phyloP scores from a whole-genome alignment of 345 rosid species.

The Lepidium didymum region DNA sequence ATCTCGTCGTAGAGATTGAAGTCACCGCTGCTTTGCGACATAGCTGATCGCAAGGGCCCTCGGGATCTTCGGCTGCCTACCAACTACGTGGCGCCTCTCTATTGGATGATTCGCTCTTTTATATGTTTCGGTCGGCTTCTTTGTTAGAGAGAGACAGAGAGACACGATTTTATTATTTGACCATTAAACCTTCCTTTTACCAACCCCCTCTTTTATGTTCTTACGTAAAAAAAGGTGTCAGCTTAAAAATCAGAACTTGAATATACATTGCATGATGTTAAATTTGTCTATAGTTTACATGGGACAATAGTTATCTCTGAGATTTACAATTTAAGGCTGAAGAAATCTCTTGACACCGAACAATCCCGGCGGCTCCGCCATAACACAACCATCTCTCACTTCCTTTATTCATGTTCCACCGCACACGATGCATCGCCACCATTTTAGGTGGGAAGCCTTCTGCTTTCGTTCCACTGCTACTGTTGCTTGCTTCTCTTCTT shows the following conservation, averaged over 20 bases:
- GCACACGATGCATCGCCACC: conserved; percentile 60
- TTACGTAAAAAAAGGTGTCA: neutral
- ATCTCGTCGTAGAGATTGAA: conserved; percentile 66
- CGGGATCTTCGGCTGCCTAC: neutral
- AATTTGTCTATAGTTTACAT: neutral
- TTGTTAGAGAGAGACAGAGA: neutral
- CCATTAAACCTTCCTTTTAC: conserved; percentile 6
- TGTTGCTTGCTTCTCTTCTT: conserved; percentile 10
- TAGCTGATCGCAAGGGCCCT: conserved; percentile 17
- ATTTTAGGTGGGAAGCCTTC: conserved; percentile 50
- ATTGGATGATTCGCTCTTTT: neutral
- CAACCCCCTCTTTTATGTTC: conserved; percentile 44
- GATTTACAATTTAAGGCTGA: conserved; percentile 1
- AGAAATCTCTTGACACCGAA: conserved; percentile 64
- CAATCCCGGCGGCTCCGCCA: conserved; percentile 86
- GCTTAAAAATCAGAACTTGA: no score
- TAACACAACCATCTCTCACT: conserved; percentile 82
- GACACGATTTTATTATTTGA: neutral
- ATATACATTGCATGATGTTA: neutral
- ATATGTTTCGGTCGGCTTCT: neutral
- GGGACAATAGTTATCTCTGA: neutral
- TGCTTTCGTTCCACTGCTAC: conserved; percentile 18
- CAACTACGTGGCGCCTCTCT: conserved; percentile 3
- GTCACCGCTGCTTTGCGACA: conserved; percentile 34
- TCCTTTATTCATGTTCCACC: conserved; percentile 90